These are phyloP conservation scores for Logfia minima DNA, from an alignment of 129 eudicot genomes.

Conservation along the genomic window DNA sequence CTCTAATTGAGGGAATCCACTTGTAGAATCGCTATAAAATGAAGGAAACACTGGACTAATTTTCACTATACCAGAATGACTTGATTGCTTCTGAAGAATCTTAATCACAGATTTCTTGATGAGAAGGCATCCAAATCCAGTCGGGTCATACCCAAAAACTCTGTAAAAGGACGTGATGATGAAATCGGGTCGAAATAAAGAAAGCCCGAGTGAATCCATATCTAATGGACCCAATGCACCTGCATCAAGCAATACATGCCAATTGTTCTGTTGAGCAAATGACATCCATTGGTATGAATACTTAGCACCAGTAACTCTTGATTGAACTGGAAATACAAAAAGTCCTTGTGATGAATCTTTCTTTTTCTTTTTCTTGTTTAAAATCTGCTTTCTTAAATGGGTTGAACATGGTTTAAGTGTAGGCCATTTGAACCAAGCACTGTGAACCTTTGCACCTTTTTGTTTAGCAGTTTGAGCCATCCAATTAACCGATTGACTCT, in stretches of 20 bases:
- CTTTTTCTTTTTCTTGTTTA: conserved; percentile 70
- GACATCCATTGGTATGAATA: conserved; percentile 99
- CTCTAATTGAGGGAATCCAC: conserved; percentile 52
- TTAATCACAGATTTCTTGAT: conserved; percentile 78
- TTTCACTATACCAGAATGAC: conserved; percentile 85
- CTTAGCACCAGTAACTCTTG: conserved; percentile 88
- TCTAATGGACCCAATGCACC: conserved; percentile 94
- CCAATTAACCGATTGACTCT: conserved; percentile 92
- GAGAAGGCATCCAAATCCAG: conserved; percentile 93
- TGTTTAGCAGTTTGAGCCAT: conserved; percentile 81
- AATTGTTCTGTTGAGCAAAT: conserved; percentile 87
- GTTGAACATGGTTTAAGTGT: conserved; percentile 92
- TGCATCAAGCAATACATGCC: conserved; percentile 99
- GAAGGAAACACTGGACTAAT: conserved; percentile 70
- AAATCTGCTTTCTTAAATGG: conserved; percentile 74
- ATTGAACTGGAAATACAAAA: conserved; percentile 93
- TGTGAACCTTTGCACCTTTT: conserved; percentile 81
- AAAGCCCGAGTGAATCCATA: conserved; percentile 94
- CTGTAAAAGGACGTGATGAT: conserved; percentile 87
- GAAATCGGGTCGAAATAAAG: conserved; percentile 87
- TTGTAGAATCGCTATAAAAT: conserved; percentile 69
- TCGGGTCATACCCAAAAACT: conserved; percentile 86
- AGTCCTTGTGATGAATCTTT: conserved; percentile 80
- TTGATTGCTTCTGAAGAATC: conserved; percentile 74
- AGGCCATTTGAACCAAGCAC: conserved; percentile 99